Evolutionary conservation across 805 yeast genomes (phyloP).

Genomic region (Metschnikowia anglica): DNA sequence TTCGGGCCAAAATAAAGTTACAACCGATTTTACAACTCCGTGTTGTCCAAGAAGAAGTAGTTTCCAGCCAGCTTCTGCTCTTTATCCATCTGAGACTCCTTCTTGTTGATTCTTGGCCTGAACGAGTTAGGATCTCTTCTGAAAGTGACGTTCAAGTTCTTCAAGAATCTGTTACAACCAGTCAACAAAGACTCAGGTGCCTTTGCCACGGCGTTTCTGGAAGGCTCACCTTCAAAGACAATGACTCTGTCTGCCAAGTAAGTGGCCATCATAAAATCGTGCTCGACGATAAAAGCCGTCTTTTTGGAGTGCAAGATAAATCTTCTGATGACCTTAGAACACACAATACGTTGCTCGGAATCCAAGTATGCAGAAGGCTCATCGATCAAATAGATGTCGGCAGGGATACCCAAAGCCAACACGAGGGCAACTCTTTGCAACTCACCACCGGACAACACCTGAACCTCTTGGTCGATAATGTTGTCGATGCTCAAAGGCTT

Average conservation of each 20-base stretch:
- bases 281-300: conserved; percentile 99
- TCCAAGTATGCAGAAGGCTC: conserved; percentile 99
- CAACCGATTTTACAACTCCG: conserved; percentile 34
- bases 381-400: conserved; percentile 95
- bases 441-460: conserved; percentile 98
- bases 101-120: conserved; percentile 98
- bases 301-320: conserved; percentile 94
- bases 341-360: conserved; percentile 98
- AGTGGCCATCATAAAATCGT: conserved; percentile 99
- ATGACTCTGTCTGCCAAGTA: conserved; percentile 98
- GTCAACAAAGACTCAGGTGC: conserved; percentile 91
- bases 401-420: conserved; percentile 87
- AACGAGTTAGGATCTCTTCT: conserved; percentile 98
- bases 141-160: conserved; percentile 95
- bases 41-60: conserved; percentile 89
- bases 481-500: conserved; percentile 93
- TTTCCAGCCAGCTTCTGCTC: conserved; percentile 92
- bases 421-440: conserved; percentile 98
- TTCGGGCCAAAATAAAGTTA: conserved; percentile 9
- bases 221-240: conserved; percentile 95
- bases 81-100: conserved; percentile 98
- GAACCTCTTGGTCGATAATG: conserved; percentile 96
- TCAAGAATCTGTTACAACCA: conserved; percentile 95
- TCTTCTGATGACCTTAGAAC: conserved; percentile 97
- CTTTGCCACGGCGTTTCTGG: conserved; percentile 79